Evolutionary conservation across 2,329 filamentous ascomycete species (phyloP).

Genomic region (Trichoderma oligosporum): DNA sequence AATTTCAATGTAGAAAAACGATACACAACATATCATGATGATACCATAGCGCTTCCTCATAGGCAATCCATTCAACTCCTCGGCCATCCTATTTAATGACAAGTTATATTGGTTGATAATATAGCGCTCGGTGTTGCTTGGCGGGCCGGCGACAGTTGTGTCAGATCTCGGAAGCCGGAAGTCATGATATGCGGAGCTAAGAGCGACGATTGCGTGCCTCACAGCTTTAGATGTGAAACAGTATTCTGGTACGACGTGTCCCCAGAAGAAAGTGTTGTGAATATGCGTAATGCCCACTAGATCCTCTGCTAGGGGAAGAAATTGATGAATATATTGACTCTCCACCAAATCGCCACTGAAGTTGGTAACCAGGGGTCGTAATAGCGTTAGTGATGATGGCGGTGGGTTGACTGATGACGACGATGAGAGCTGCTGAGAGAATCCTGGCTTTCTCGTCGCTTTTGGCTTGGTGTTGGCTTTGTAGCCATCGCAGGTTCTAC

Average conservation of each 20-base stretch:
- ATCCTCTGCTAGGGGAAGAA: slow-evolving; percentile 31
- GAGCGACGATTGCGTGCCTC: slow-evolving; percentile 34
- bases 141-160: slow-evolving; percentile 21
- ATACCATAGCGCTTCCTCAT: slow-evolving; percentile 23
- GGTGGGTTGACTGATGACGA: slow-evolving; percentile 7
- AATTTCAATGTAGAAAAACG: slow-evolving; percentile 33
- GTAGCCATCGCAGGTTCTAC: slow-evolving; percentile 37
- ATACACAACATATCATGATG: slow-evolving; percentile 32
- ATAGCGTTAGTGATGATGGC: slow-evolving; percentile 1
- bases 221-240: slow-evolving; percentile 31
- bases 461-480: slow-evolving; percentile 21
- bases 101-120: slow-evolving; percentile 39
- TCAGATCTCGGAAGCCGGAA: slow-evolving; percentile 21
- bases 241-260: slow-evolving; percentile 30
- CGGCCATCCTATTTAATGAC: slow-evolving; percentile 34
- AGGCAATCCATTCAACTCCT: slow-evolving; percentile 13
- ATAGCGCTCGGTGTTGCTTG: slow-evolving; percentile 34
- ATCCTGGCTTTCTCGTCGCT: slow-evolving; percentile 1
- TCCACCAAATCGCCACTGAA: slow-evolving; percentile 36
- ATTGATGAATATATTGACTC: slow-evolving; percentile 35
- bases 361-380: slow-evolving; percentile 35
- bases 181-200: slow-evolving; percentile 32
- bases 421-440: slow-evolving; percentile 14
- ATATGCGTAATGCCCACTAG: slow-evolving; percentile 30
- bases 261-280: slow-evolving; percentile 32